Percentiles rank a stretch among this genome's conserved stretches.
phyloP scores from a whole-genome alignment of 805 yeast species.

The Dipodascus albidus region DNA sequence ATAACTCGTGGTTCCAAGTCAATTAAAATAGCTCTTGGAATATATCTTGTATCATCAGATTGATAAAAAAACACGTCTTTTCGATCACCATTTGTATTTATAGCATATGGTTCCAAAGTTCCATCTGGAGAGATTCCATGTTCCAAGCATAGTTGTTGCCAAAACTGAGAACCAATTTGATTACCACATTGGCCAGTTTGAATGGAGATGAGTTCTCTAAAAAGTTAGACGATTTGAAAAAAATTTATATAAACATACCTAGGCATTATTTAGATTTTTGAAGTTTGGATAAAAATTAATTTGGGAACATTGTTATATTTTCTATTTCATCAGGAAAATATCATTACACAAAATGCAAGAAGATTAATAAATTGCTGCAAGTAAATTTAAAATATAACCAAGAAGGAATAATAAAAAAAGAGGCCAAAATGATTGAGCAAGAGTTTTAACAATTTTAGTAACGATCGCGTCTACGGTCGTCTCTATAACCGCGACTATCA shows the following conservation, averaged over 20 bases:
- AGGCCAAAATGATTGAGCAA: too few relatives aligned
- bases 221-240: neutral
- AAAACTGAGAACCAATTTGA: slow-evolving; percentile 85
- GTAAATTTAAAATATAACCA: too few relatives aligned
- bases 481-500: slow-evolving; percentile 7
- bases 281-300: too few relatives aligned
- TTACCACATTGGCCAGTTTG: slow-evolving; percentile 87
- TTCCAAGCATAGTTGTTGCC: slow-evolving; percentile 80
- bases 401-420: too few relatives aligned
- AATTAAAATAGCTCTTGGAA: slow-evolving; percentile 77
- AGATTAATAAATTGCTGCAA: neutral
- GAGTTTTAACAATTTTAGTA: too few relatives aligned
- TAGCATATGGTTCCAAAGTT: slow-evolving; percentile 30
- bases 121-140: slow-evolving; percentile 76
- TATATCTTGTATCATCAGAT: slow-evolving; percentile 63
- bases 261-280: too few relatives aligned
- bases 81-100: slow-evolving; percentile 37
- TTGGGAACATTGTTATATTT: too few relatives aligned
- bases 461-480: neutral
- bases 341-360: neutral
- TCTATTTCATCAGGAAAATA: neutral
- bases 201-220: slow-evolving; percentile 27
- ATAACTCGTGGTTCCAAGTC: slow-evolving; percentile 86
- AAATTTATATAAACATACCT: neutral
- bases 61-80: slow-evolving; percentile 75